These are phyloP conservation scores for Malassezia arunalokei DNA, from an alignment of 1,284 basidiomycete genomes.

Conservation along the genomic window DNA sequence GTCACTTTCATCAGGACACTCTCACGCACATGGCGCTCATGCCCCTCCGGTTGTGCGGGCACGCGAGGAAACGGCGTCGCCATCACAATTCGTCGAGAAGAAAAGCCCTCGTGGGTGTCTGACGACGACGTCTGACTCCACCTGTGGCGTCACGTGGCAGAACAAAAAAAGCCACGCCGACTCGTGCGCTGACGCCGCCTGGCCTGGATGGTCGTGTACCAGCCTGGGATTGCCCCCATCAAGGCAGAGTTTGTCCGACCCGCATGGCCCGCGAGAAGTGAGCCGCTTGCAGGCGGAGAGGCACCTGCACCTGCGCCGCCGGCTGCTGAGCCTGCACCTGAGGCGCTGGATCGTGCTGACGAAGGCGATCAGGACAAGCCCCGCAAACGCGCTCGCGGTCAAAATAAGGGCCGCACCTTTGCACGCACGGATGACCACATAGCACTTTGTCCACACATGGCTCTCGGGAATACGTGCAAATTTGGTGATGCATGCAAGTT, in stretches of 20 bases:
- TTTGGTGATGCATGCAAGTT: slow-evolving; percentile 14
- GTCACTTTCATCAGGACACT: slow-evolving; percentile 37
- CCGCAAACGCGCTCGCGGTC: slow-evolving; percentile 13
- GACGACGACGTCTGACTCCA: too few species aligned
- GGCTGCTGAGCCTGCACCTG: not conserved
- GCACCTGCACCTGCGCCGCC: not conserved
- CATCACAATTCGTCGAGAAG: slow-evolving; percentile 16
- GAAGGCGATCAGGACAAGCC: not conserved
- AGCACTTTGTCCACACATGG: slow-evolving; percentile 5
- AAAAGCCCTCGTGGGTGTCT: too few species aligned
- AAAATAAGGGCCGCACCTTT: slow-evolving; percentile 15
- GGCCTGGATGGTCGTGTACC: slow-evolving; percentile 2
- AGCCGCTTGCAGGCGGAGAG: not conserved
- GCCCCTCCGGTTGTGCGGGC: slow-evolving; percentile 23
- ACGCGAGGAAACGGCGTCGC: slow-evolving; percentile 37
- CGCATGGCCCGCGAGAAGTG: slow-evolving; percentile 9
- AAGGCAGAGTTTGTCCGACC: slow-evolving; percentile 7
- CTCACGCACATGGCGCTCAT: slow-evolving; percentile 20
- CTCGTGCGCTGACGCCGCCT: not conserved
- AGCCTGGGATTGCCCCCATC: slow-evolving; percentile 14
- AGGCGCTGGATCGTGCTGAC: not conserved
- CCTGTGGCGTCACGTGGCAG: not conserved
- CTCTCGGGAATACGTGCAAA: slow-evolving; percentile 4
- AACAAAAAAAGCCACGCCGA: not conserved
- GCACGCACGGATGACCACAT: slow-evolving; percentile 10